These are phyloP conservation scores for Suhomyces vadensis DNA, from an alignment of 805 yeast species.

Conservation along the genomic window DNA sequence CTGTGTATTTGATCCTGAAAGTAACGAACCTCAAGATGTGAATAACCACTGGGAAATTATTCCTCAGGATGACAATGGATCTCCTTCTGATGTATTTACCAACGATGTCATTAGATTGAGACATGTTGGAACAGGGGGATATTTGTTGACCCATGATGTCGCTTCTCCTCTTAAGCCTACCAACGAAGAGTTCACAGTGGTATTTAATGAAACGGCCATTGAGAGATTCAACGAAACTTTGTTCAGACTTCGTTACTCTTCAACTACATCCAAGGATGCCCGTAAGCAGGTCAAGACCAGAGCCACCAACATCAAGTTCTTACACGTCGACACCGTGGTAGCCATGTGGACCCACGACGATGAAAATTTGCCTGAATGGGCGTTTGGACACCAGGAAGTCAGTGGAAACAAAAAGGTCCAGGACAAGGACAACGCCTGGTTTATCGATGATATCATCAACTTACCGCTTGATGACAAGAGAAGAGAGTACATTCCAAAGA, in stretches of 20 bases:
- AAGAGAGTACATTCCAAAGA: conserved; percentile 62
- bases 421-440: conserved; percentile 74
- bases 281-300: conserved; percentile 64
- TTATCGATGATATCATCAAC: conserved; percentile 65
- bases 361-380: conserved; percentile 92
- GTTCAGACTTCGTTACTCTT: conserved; percentile 64
- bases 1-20: conserved; percentile 48
- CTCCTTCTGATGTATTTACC: conserved; percentile 46
- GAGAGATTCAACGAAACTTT: conserved; percentile 69
- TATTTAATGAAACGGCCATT: conserved; percentile 51
- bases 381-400: conserved; percentile 84
- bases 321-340: conserved; percentile 85
- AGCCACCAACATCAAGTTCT: conserved; percentile 63
- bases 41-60: conserved; percentile 87
- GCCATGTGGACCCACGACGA: conserved; percentile 94
- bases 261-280: conserved; percentile 43
- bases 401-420: conserved; percentile 86
- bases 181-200: conserved; percentile 90
- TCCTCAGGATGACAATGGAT: conserved; percentile 48
- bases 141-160: conserved; percentile 86
- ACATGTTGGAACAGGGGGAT: conserved; percentile 80
- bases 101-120: conserved; percentile 76
- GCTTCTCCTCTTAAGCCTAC: conserved; percentile 92
- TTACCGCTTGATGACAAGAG: conserved; percentile 57
- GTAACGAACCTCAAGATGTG: conserved; percentile 38